Percentiles rank a stretch among this genome's conserved stretches.
These are phyloP conservation scores for Verticillium zaregamsianum DNA, from an alignment of 2,329 filamentous ascomycete species.

Conservation along the genomic window DNA sequence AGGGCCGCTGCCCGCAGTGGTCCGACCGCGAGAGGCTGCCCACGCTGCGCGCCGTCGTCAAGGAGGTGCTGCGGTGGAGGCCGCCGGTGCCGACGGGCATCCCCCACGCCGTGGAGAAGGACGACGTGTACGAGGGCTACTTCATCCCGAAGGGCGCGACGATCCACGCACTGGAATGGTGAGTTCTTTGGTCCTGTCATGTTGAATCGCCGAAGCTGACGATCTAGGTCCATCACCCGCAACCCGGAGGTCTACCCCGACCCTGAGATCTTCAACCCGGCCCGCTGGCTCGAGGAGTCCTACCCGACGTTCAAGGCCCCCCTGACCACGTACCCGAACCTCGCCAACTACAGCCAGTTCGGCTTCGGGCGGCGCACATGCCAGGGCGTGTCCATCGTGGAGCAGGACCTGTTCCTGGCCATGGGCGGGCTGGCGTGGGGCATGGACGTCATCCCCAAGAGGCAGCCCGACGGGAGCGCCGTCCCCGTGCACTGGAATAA, in stretches of 20 bases:
- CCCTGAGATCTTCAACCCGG: slow-evolving; percentile 43
- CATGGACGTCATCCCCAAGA: slow-evolving; percentile 27
- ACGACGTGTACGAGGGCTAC: slow-evolving; percentile 49
- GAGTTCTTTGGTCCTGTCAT: neutral
- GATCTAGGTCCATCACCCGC: neutral
- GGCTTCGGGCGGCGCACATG: slow-evolving; percentile 51
- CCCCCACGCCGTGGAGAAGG: slow-evolving; percentile 44
- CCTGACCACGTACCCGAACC: slow-evolving; percentile 31
- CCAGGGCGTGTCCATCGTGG: slow-evolving; percentile 36
- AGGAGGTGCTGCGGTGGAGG: slow-evolving; percentile 47
- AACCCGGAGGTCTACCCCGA: slow-evolving; percentile 42
- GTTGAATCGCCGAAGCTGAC: neutral
- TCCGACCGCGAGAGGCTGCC: slow-evolving; percentile 29
- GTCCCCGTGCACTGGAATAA: slow-evolving; percentile 38
- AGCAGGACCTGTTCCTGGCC: slow-evolving; percentile 35
- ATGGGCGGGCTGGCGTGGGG: slow-evolving; percentile 35
- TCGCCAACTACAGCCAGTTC: slow-evolving; percentile 40
- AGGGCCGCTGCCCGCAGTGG: slow-evolving; percentile 39
- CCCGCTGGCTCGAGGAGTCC: slow-evolving; percentile 38
- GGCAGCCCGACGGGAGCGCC: slow-evolving; percentile 16
- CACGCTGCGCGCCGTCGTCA: slow-evolving; percentile 32
- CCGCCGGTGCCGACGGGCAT: slow-evolving; percentile 52
- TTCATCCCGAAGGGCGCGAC: slow-evolving; percentile 47
- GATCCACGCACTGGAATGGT: slow-evolving; percentile 35
- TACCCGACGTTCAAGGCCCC: slow-evolving; percentile 38